phyloP scores from a whole-genome alignment of 129 eudicot genomes.

The Artemisia tridentata region DNA sequence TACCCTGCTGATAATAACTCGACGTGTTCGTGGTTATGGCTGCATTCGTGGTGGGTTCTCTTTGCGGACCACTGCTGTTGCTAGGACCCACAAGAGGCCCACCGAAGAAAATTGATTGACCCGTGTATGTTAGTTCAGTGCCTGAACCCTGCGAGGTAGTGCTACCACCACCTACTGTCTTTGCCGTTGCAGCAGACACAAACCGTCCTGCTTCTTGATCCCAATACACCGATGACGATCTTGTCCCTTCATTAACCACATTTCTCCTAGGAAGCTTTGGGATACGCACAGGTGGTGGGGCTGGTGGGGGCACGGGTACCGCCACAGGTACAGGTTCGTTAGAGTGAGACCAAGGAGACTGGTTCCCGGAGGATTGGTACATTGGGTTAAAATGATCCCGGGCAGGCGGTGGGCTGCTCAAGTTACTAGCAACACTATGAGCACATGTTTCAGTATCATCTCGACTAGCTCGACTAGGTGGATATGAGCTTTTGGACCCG shows the following conservation, averaged over 20 bases:
- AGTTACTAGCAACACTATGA: slow-evolving; percentile 59
- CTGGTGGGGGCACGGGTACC: background rate
- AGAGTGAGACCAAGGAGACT: slow-evolving; percentile 61
- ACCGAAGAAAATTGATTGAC: slow-evolving; percentile 86
- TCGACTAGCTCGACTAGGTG: slow-evolving; percentile 78
- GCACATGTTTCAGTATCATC: slow-evolving; percentile 67
- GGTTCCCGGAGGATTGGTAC: slow-evolving; percentile 67
- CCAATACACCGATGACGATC: slow-evolving; percentile 68
- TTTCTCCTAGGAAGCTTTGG: slow-evolving; percentile 44
- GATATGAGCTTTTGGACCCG: slow-evolving; percentile 71
- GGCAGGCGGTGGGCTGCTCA: slow-evolving; percentile 69
- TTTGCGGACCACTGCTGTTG: slow-evolving; percentile 33
- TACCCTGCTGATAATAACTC: slow-evolving; percentile 75
- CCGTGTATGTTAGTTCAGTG: slow-evolving; percentile 82
- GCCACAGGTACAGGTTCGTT: slow-evolving; percentile 18
- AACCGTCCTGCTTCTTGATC: slow-evolving; percentile 86
- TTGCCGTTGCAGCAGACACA: slow-evolving; percentile 59
- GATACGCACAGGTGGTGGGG: slow-evolving; percentile 25
- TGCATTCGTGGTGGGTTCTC: slow-evolving; percentile 36
- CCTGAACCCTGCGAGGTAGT: slow-evolving; percentile 46
- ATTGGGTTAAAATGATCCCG: slow-evolving; percentile 67
- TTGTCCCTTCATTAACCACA: slow-evolving; percentile 32
- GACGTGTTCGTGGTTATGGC: slow-evolving; percentile 30
- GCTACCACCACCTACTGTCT: slow-evolving; percentile 40
- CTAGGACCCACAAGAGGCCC: slow-evolving; percentile 67